Base-by-base conservation (phyloP, 2,329 filamentous ascomycete genomes). In the Aphanocladium album region DNA sequence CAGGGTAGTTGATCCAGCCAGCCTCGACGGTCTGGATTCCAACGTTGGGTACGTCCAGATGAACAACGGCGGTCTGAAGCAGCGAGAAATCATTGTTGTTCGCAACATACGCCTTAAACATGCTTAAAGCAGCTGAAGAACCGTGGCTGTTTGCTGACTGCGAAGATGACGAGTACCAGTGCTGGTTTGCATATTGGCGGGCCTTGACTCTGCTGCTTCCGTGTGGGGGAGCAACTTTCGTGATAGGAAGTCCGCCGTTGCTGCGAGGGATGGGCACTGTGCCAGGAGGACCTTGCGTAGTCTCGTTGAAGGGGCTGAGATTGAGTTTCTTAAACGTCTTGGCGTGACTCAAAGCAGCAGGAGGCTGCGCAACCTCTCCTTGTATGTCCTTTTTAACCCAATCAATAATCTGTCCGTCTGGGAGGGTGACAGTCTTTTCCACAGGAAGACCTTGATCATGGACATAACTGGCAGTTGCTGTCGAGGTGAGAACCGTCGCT, bases 351-450 rank as follows among this genome's bases (percentile, higher is more conserved):
- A 46, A 33, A 23, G 61, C 16, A 14, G 50, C 27, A 2, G 62
- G 63, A 1, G 57, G 61, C 2, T 21, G 14, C 2, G 63, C 58
- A 49, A 62, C 57, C 3, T 59, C 46, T 7, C 61, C 63, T 16
- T 64, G 63, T 1, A 59, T 49, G n/a, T 62, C 60, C 30, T 33
- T 39, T 19, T 30, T 39, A 33, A 62, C 41, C 63, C 63, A 64
- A 50, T 64, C 61, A 25, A 64, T 54, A 30, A 64, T 30, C 25
- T 62, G 61, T 12, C 63, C 61, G 23, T 63, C 45, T 1, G 47
- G 12, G n/a, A 64, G 63, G 11, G 61, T 61, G 17, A 59, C 50
- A 7, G 63, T 64, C 63, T 64, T 64, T 19, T 61, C 63, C 4
- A 64, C 52, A n/a, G 46, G 30, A 14, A 62, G 51, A n/a, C 56